Base-by-base conservation (phyloP, 2,329 filamentous ascomycete genomes). In the Colletotrichum horii region DNA sequence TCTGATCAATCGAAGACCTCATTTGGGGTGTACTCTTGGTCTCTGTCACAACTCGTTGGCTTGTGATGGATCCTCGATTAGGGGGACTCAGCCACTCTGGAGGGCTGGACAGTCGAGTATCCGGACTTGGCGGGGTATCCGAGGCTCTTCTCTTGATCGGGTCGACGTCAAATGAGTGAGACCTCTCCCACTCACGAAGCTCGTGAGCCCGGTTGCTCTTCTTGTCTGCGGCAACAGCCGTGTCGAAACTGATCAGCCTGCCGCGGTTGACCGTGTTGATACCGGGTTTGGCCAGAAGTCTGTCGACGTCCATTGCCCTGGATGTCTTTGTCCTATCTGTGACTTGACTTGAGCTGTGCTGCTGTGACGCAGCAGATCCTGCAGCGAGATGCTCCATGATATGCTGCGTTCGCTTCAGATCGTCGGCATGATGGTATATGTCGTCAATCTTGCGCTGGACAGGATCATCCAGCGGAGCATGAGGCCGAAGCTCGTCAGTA, bases 341-440 rank as follows among this genome's bases (percentile, higher is more conserved):
- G 16, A 24, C 22, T 9, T 48, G 22, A 9, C 43, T n/a, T 19
- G 24, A n/a, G 9, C 55, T 30, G 12, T 5, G 28, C 28, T 28
- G 32, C 36, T 58, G 16, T 24, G 24, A 9, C 14, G 26, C 55
- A 19, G 26, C 30, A 66, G 75, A 28, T 65, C 82, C 76, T 48
- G 79, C 80, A 16, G 81, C 79, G 15, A 85, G 78, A 60, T 85
- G 83, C 60, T 84, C 82, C 60, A 82, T 78, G 71, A 83, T 83
- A 74, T 85, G 84, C 34, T 82, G 80, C 22, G 81, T 78, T 62
- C 79, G 79, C 66, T 84, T 80, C 7, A 86, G 80, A 28, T 83
- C 81, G 52, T 83, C 77, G 9, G 82, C 81, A 75, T 85, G 82
- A 4, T 82, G 81, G 66, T 83, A 81, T 3, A 84, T 76, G 55